Conservation (phyloP, 2,329 filamentous ascomycete species). For the Dactylellina drechsleri region DNA sequence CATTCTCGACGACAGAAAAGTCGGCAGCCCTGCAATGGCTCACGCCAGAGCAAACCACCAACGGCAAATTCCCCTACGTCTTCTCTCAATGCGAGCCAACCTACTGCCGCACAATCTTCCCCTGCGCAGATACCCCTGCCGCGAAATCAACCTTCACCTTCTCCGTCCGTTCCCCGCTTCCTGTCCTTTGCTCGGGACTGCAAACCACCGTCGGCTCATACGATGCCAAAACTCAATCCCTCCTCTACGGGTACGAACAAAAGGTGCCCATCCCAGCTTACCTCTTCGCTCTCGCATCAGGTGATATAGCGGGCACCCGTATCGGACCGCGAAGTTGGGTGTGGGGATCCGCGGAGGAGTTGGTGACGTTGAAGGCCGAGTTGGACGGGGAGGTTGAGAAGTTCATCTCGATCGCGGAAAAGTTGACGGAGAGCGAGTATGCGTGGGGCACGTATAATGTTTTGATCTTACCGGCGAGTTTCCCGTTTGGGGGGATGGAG, state of each 20-base stretch:
- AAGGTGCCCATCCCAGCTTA: slow-evolving; percentile 93
- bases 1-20: slow-evolving; percentile 81
- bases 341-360: slow-evolving; percentile 86
- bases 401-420: slow-evolving; percentile 87
- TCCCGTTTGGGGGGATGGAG: slow-evolving; percentile 80
- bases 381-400: slow-evolving; percentile 90
- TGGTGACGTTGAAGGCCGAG: slow-evolving; percentile 87
- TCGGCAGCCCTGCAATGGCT: slow-evolving; percentile 97
- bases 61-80: slow-evolving; percentile 96
- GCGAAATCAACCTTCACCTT: slow-evolving; percentile 96
- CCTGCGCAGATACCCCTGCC: slow-evolving; percentile 96
- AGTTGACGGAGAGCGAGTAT: slow-evolving; percentile 71
- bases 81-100: slow-evolving; percentile 98
- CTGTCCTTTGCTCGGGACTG: slow-evolving; percentile 91
- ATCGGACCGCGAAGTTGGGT: slow-evolving; percentile 88
- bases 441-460: slow-evolving; percentile 96
- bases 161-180: slow-evolving; percentile 83
- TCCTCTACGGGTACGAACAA: slow-evolving; percentile 86
- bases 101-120: slow-evolving; percentile 90
- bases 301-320: slow-evolving; percentile 84
- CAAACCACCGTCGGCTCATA: slow-evolving; percentile 61
- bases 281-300: slow-evolving; percentile 88
- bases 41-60: slow-evolving; percentile 89
- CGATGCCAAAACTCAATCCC: slow-evolving; percentile 60
- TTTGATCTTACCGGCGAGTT: slow-evolving; percentile 63